phyloP scores from a whole-genome alignment of 1,139 yeast genomes.

The Geotrichum bryndzae region DNA sequence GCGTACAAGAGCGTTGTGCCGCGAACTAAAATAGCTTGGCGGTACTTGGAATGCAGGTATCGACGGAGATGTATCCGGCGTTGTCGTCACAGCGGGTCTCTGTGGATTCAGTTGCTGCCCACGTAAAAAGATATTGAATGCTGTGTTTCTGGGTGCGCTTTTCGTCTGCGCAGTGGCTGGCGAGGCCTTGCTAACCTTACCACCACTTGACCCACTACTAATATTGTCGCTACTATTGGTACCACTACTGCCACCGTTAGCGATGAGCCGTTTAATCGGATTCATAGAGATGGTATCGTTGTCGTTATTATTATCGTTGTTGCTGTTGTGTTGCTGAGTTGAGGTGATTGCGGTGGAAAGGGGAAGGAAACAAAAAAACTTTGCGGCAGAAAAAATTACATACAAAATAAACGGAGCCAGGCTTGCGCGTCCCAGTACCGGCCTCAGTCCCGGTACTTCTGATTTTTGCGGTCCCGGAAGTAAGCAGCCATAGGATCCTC shows the following conservation, averaged over 20 bases:
- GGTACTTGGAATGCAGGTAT: not conserved
- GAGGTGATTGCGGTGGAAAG: not conserved
- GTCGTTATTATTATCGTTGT: not conserved
- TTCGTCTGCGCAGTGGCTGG: not conserved
- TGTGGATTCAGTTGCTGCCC: not conserved
- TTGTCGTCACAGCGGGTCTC: not conserved
- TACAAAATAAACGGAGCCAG: not conserved
- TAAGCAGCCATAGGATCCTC: constrained; percentile 16
- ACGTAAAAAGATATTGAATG: not conserved
- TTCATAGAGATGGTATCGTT: not conserved
- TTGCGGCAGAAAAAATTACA: not conserved
- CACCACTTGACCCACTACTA: not conserved
- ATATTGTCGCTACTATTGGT: not conserved
- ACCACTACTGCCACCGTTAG: not conserved
- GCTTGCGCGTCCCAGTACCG: not conserved
- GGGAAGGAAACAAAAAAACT: not conserved
- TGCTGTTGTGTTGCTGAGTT: not conserved
- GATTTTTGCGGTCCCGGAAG: constrained; percentile 5
- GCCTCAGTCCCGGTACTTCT: not conserved
- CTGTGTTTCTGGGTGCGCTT: not conserved
- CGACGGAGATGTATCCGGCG: not conserved
- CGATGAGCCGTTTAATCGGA: not conserved
- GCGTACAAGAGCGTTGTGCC: not conserved
- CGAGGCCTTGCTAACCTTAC: not conserved
- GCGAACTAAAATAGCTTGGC: not conserved